Evolutionary conservation across 2,329 filamentous ascomycete species (phyloP), one percentile per base, ranked within the genome.

Genomic region (Phialophora expanda): DNA sequence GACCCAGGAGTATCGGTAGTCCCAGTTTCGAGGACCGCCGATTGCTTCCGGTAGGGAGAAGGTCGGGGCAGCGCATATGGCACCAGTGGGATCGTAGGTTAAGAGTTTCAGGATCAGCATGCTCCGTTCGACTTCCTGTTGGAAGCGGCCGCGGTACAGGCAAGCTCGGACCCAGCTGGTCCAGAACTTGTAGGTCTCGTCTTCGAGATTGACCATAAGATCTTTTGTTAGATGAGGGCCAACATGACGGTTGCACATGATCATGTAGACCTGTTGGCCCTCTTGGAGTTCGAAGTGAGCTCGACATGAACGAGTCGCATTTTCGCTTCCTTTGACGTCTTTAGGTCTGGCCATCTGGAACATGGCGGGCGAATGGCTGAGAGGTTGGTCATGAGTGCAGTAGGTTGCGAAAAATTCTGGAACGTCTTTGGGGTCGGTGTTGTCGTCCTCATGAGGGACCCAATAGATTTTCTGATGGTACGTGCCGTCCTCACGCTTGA

Each of bases 1-100:
- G 41, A 93, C 86, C 90, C 90, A 93, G 9, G 84, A 90, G 76
- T 86, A 93, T 5, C 77, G 74, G 65, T 78, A 78, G 65, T 78
- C 76, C 78, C 83, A 85, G 57, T 85, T 84, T 17, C 83, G 84
- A 22, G 73, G 79, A 14, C 90, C 90, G 20, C 89, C 90, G 46
- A 92, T 85, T 58, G 89, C 88, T 75, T 93, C 90, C 0, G 90
- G 90, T 1, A 93, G 83, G 0, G 90, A 92, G 73, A 93, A 93
- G 0, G 90, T 93, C 0, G 90, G 90, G 1, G 90, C 85, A 0
- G 90, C 90, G 38, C 92, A 84, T 58, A 93, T 92, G 8, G 90
- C 90, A 1, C 90, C 90, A 0, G 90, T 93, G 0, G 90, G 90
- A 73, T 93, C 90, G 71, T 89, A 93, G 0, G 90, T 92, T 71